phyloP scores from a whole-genome alignment of 1,284 basidiomycete genomes.

The Ganoderma lingzhi region DNA sequence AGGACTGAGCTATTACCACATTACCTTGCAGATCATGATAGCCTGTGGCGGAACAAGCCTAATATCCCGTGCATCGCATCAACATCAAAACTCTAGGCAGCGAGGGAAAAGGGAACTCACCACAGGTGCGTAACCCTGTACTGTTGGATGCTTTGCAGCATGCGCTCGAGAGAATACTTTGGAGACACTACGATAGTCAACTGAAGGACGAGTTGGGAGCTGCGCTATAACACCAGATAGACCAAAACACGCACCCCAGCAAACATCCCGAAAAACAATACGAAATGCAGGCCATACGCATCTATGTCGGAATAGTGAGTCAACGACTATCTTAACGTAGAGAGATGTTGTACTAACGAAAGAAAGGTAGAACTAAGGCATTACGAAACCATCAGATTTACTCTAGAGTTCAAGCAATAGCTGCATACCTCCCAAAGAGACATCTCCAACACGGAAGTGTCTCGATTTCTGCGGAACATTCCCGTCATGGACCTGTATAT shows the following conservation, averaged over 20 bases:
- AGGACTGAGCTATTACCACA: slow-evolving; percentile 12
- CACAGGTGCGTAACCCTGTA: slow-evolving; percentile 68
- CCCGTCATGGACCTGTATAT: slow-evolving; percentile 10
- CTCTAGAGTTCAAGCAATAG: neutral
- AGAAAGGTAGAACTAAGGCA: slow-evolving; percentile 38
- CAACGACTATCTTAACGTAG: neutral
- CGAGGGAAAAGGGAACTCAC: slow-evolving; percentile 45
- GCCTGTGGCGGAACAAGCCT: slow-evolving; percentile 74
- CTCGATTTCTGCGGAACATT: slow-evolving; percentile 7
- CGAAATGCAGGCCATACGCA: slow-evolving; percentile 70
- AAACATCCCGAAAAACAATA: slow-evolving; percentile 61
- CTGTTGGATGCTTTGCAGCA: slow-evolving; percentile 70
- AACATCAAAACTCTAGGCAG: slow-evolving; percentile 11
- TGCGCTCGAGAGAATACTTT: slow-evolving; percentile 69
- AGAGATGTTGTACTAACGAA: slow-evolving; percentile 27
- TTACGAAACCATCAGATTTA: neutral
- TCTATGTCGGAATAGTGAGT: slow-evolving; percentile 46
- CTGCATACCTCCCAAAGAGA: slow-evolving; percentile 5
- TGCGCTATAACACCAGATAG: neutral
- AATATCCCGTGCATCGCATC: neutral
- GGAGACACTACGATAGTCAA: slow-evolving; percentile 66
- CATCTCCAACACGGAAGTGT: slow-evolving; percentile 15
- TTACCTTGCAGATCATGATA: slow-evolving; percentile 63
- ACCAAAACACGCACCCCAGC: slow-evolving; percentile 47
- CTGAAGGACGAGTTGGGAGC: slow-evolving; percentile 38